These are phyloP conservation scores for Luffa aegyptiaca DNA, from an alignment of 306 rosid genomes.

Conservation along the genomic window DNA sequence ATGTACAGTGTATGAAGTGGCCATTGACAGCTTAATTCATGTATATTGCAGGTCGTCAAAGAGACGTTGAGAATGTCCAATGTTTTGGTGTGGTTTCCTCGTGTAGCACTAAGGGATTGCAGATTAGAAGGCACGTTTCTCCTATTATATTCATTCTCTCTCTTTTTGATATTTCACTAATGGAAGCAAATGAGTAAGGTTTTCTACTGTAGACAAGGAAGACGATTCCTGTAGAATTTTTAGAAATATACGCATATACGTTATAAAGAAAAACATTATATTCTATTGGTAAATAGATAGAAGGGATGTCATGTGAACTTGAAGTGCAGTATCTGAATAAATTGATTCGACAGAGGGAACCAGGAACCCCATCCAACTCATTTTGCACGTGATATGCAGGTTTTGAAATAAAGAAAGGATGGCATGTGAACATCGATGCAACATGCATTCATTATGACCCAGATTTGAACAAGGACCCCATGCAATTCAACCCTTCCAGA, in stretches of 20 bases:
- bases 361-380: neutral
- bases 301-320: neutral
- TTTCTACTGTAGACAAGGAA: neutral
- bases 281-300: neutral
- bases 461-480: slow-evolving; percentile 42
- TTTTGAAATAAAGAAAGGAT: slow-evolving; percentile 51
- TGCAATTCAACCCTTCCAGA: slow-evolving; percentile 62
- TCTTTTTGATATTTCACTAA: neutral
- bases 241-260: neutral
- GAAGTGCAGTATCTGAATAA: neutral
- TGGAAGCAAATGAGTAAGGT: neutral
- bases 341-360: neutral
- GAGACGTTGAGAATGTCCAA: slow-evolving; percentile 73
- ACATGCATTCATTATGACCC: slow-evolving; percentile 57
- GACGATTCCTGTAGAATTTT: neutral
- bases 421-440: slow-evolving; percentile 66
- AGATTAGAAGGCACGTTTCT: slow-evolving; percentile 37
- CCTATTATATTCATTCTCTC: neutral
- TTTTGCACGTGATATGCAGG: slow-evolving; percentile 25
- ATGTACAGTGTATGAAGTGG: neutral
- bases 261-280: neutral
- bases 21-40: slow-evolving; percentile 11
- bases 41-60: slow-evolving; percentile 43
- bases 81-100: slow-evolving; percentile 64
- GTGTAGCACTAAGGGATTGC: slow-evolving; percentile 54